phyloP scores from a whole-genome alignment of 129 eudicot species.

The Heracleum sosnowskyi region DNA sequence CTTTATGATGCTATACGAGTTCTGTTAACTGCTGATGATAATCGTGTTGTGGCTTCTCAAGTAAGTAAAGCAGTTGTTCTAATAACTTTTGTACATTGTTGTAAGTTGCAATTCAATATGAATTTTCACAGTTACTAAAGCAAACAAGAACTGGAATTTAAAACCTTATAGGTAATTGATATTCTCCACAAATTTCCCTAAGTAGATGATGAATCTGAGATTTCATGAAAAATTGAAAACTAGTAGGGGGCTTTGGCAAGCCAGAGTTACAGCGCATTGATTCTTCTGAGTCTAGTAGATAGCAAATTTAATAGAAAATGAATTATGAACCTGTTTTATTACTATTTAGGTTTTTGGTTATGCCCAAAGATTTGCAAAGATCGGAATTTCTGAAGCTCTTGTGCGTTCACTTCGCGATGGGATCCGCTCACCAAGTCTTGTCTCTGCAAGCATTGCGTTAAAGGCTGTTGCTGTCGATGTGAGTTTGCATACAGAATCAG shows the following conservation, averaged over 20 bases:
- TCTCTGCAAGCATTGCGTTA: constrained; percentile 77
- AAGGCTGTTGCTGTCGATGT: constrained; percentile 95
- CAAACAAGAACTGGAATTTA: background rate
- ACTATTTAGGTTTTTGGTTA: constrained; percentile 77
- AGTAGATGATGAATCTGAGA: background rate
- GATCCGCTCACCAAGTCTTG: constrained; percentile 50
- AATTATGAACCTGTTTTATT: background rate
- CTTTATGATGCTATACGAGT: constrained; percentile 78
- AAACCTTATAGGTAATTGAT: background rate
- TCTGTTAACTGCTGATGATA: constrained; percentile 81
- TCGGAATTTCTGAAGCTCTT: constrained; percentile 78
- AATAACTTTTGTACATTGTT: background rate
- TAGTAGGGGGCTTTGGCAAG: background rate
- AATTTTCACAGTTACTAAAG: background rate
- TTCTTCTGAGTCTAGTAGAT: background rate
- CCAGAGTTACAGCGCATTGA: background rate
- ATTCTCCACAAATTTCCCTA: background rate
- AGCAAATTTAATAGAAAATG: background rate
- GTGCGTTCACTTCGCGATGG: constrained; percentile 66
- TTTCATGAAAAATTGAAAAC: background rate
- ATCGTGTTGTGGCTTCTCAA: constrained; percentile 89
- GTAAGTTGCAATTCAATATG: background rate
- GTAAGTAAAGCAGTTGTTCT: constrained; percentile 38
- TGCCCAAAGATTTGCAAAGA: constrained; percentile 82
- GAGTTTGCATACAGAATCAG: constrained; percentile 22